Evolutionary conservation across 495 filamentous ascomycete genomes (phyloP), one percentile per base, ranked within the genome.

Genomic region (Staphylotrichum tortipilum): DNA sequence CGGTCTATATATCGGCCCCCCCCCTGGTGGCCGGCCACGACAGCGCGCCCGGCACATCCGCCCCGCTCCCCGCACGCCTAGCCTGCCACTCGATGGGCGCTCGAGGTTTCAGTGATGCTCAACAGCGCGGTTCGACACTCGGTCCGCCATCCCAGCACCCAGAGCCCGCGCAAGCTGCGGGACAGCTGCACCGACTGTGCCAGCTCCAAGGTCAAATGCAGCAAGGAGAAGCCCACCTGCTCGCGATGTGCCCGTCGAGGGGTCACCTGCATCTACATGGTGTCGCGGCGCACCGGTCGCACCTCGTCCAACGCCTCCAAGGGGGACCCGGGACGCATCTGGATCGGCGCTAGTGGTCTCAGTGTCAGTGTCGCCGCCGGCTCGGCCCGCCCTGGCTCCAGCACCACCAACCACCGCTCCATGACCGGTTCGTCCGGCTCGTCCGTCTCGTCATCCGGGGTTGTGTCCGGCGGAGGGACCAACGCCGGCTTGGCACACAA

Each of bases 171-270:
- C 24, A 43, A 43, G 40, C 15, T 43, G 15, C 40, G 40, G 24
- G 40, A 43, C 12, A 43, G 40, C 19, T 43, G 40, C 22, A 43
- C 40, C 0, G 40, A 43, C 24, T 43, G 40, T 6, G 40, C 40
- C 15, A 43, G 24, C 40, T 43, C 40, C 7, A 41, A 41, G 24
- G 37, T 42, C 19, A 49, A 31, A 26, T 49, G 47, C 47, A 42
- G 47, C 26, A 38, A 34, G 19, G 47, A 49, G 11, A 49, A 49
- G 28, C 47, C 47, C 9, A 31, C 23, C 4, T 49, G 47, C 30
- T 24, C 28, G 14, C 47, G 47, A 22, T 49, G 47, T 17, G 28
- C 23, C 37, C 38, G 39, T n/a, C 38, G 35, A 29, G 36, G 36
- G 11, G 14, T 33, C 15, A 22, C 12, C 8, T 49, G 47, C 18